Conservation (phyloP, 331 rosid species). For the Telfairia occidentalis region DNA sequence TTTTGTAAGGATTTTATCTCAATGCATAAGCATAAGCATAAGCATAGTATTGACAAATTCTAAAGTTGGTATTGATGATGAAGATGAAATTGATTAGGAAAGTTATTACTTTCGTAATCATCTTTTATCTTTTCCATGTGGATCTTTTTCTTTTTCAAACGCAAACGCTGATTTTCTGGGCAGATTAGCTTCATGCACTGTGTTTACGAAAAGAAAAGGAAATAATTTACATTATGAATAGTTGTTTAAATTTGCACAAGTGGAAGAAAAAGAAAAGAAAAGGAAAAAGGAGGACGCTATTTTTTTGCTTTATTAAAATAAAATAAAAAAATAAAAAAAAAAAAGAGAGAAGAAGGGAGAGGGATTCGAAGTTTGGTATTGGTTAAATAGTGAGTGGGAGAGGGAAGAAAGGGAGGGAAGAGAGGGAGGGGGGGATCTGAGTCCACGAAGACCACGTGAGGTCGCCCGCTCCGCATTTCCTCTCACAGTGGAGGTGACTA, state of each 20-base stretch:
- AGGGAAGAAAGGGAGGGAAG: background rate
- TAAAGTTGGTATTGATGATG: background rate
- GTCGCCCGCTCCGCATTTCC: conserved; percentile 11
- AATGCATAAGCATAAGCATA: no score
- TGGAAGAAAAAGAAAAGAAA: background rate
- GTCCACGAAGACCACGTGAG: conserved; percentile 20
- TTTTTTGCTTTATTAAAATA: background rate
- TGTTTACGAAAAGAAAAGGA: background rate
- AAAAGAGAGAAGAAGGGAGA: background rate
- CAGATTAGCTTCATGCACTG: background rate
- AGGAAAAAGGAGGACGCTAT: background rate
- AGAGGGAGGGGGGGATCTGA: background rate
- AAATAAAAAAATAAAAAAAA: no score
- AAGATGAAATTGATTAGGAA: background rate
- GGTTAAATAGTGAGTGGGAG: background rate
- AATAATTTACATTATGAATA: background rate
- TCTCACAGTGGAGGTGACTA: conserved; percentile 5
- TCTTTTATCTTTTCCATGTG: background rate
- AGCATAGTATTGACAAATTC: background rate
- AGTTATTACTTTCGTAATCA: background rate
- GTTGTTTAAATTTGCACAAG: background rate
- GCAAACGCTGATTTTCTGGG: background rate
- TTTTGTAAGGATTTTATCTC: background rate
- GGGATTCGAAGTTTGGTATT: background rate
- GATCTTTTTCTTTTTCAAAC: background rate